These are phyloP conservation scores for Sechiopsis laciniata DNA, from an alignment of 306 rosid genomes.

Conservation along the genomic window DNA sequence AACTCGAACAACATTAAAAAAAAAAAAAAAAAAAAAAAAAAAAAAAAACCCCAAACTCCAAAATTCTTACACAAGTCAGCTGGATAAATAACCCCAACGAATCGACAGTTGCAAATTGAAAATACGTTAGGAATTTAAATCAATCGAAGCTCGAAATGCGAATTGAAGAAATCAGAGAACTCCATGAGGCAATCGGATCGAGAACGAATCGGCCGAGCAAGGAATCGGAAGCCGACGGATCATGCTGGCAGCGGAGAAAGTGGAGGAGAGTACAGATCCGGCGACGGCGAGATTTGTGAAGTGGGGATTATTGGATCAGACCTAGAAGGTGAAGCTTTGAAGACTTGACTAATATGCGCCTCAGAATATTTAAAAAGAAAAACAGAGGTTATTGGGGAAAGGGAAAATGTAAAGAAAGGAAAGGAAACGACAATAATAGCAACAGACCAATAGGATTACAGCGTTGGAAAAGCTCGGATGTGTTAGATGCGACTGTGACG, in stretches of 20 bases:
- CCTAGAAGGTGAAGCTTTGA: conserved; percentile 8
- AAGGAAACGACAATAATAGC: conserved; percentile 20
- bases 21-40: not conserved
- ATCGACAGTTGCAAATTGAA: not conserved
- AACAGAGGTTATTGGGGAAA: conserved; percentile 10
- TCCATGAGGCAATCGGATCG: conserved; percentile 33
- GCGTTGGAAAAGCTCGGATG: conserved; percentile 2
- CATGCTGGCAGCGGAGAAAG: not conserved
- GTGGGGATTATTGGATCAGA: conserved; percentile 31
- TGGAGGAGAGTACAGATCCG: not conserved
- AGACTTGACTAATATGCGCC: conserved; percentile 22
- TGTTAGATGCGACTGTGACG: not conserved
- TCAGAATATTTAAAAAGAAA: not conserved
- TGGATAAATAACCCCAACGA: not conserved
- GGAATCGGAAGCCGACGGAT: conserved; percentile 27
- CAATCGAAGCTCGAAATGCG: not conserved
- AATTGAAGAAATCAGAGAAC: conserved; percentile 5
- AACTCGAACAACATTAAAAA: not conserved
- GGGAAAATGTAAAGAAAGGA: not conserved
- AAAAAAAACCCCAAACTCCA: not conserved
- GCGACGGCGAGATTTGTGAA: conserved; percentile 34
- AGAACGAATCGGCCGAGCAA: conserved; percentile 21
- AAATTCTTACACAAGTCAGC: no score
- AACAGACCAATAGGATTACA: conserved; percentile 13
- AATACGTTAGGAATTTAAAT: not conserved